These are phyloP conservation scores for Drechslera avenae DNA, from an alignment of 2,329 filamentous ascomycete species.

Conservation along the genomic window DNA sequence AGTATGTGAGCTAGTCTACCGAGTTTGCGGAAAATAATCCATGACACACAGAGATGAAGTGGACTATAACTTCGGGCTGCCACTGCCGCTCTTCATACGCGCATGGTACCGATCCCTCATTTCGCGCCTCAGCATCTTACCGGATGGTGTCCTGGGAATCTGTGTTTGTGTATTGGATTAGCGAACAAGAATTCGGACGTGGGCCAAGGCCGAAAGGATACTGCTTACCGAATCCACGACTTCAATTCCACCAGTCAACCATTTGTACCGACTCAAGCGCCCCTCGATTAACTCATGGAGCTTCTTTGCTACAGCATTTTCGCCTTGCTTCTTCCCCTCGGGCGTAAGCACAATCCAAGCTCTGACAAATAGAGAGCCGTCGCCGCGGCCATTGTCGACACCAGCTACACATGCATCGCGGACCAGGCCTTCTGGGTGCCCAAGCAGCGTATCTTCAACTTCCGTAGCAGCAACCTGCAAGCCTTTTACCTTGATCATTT, in stretches of 20 bases:
- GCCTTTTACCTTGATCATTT: conserved; percentile 57
- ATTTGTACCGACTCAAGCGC: conserved; percentile 37
- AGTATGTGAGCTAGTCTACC: too few species aligned
- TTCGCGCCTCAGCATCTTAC: conserved; percentile 39
- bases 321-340: conserved; percentile 20
- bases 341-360: conserved; percentile 38
- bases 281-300: conserved; percentile 30
- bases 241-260: conserved; percentile 39
- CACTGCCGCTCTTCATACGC: conserved; percentile 22
- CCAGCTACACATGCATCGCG: conserved; percentile 40
- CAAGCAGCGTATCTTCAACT: conserved; percentile 53
- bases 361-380: conserved; percentile 37
- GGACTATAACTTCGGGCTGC: conserved; percentile 26
- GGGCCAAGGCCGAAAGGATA: too few species aligned
- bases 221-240: conserved; percentile 33
- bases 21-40: too few species aligned
- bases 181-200: not conserved
- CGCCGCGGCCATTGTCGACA: conserved; percentile 37
- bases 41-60: too few species aligned
- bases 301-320: conserved; percentile 23
- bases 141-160: conserved; percentile 37
- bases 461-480: conserved; percentile 58
- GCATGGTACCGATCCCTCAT: conserved; percentile 38
- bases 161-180: conserved; percentile 20
- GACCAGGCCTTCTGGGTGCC: conserved; percentile 44